Evolutionary conservation across 225 moss, liverwort and hornwort species (phyloP), one percentile per base, ranked within the genome.

Genomic region (Pseudoscleropodium purum): DNA sequence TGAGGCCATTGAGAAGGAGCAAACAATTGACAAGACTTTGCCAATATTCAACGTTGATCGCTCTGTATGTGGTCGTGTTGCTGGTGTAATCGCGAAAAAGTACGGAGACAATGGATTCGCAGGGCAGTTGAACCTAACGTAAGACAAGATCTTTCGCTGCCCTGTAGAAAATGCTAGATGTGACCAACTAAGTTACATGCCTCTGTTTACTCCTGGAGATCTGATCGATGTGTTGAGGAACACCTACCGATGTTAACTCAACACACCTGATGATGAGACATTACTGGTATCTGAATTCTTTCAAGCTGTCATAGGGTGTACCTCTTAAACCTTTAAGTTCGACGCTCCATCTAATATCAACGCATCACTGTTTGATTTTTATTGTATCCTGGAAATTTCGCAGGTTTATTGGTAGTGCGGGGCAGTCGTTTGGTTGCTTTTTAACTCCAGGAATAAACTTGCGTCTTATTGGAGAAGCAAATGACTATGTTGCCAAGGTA

Each of bases 401-500:
- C 93, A 96, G 96, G 91, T 98, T 97, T 91, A 87, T 90, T 79
- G 95, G 98, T 77, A 97, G 97, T 95, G 98, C 97, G 56, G 98
- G 98, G 65, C 97, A 98, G 85, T 98, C 96, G 18, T 98, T 98
- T 90, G 98, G 97, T 87, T 97, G 93, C 90, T 97, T 97, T 87
- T 89, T 97, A 81, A 92, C 98, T 84, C 91, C 82, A 78, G 96
- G 98, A 82, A 94, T 97, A 92, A 91, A 96, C 81, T 81, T 97
- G 41, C 95, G 95, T 77, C 91, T 98, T 74, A 87, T 96, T 86
- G 96, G 96, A 88, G 98, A 98, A 91, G 97, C 95, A 81, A 98
- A 97, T 90, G 98, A 97, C 88, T 95, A 93, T 74, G 97, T 98
- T 86, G 98, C 95, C 81, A 97, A 97, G 98, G 96, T 97, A 94